phyloP scores from a whole-genome alignment of 148 eudicot species.

The Rhododendron williamsianum region DNA sequence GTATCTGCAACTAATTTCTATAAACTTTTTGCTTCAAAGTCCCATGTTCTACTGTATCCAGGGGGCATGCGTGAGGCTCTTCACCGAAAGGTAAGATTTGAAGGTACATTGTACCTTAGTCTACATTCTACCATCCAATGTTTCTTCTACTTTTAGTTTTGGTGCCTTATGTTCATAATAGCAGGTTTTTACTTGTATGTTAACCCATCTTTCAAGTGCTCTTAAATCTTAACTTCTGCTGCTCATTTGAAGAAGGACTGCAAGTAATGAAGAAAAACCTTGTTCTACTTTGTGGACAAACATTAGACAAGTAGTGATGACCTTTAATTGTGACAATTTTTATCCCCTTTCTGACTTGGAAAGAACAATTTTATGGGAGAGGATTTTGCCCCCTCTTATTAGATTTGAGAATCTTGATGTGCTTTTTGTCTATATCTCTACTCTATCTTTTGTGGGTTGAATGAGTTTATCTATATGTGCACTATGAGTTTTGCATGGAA shows the following conservation, averaged over 20 bases:
- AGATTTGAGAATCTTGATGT: neutral
- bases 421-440: neutral
- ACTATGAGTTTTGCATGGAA: neutral
- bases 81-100: slow-evolving; percentile 47
- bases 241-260: neutral
- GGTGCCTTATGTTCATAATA: neutral
- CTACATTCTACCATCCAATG: neutral
- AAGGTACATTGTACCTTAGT: neutral
- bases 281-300: neutral
- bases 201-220: neutral
- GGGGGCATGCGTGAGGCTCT: slow-evolving; percentile 77
- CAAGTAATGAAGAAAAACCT: neutral
- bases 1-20: slow-evolving; percentile 45
- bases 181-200: neutral
- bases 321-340: neutral
- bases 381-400: neutral
- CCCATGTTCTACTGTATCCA: slow-evolving; percentile 67
- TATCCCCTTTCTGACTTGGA: neutral
- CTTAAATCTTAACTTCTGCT: neutral
- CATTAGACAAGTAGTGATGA: neutral
- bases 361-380: neutral
- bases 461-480: neutral
- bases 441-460: neutral
- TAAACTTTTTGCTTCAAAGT: slow-evolving; percentile 47
- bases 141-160: neutral